Evolutionary conservation across 176 grass and related monocot species (phyloP).

Genomic region (Ensete glaucum): DNA sequence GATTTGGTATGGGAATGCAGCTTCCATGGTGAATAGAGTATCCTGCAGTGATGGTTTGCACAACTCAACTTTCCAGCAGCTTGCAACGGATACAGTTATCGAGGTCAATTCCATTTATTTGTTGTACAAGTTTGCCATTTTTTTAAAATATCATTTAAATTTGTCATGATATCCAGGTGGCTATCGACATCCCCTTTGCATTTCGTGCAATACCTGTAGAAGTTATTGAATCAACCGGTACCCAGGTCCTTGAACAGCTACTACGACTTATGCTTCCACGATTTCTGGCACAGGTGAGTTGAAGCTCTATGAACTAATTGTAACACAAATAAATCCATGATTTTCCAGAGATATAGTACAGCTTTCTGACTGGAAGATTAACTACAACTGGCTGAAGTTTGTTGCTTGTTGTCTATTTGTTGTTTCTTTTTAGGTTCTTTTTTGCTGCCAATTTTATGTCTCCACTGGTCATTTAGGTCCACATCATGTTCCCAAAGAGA

Average conservation of each 20-base stretch:
- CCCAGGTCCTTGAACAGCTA: conserved; percentile 73
- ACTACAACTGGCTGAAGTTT: too few relatives aligned
- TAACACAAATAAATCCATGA: neutral
- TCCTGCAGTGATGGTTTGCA: conserved; percentile 46
- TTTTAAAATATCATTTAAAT: neutral
- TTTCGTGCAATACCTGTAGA: conserved; percentile 69
- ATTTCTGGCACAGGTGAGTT: conserved; percentile 74
- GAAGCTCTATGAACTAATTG: neutral
- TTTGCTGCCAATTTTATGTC: neutral
- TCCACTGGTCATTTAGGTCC: neutral
- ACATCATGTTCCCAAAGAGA: neutral
- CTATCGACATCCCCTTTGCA: conserved; percentile 83
- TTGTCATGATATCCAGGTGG: conserved; percentile 45
- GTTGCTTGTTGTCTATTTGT: neutral
- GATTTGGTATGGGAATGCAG: conserved; percentile 96
- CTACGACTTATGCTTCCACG: conserved; percentile 76
- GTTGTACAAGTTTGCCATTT: neutral
- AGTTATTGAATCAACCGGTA: conserved; percentile 87
- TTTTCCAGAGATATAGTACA: neutral
- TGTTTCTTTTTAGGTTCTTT: neutral
- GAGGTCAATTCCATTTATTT: conserved; percentile 34
- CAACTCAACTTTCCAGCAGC: conserved; percentile 37
- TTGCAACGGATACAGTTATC: conserved; percentile 83
- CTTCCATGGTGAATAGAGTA: conserved; percentile 95
- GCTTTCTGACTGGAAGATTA: too few relatives aligned